Evolutionary conservation across 805 yeast genomes (phyloP).

Genomic region (Kluyveromyces nonfermentans): DNA sequence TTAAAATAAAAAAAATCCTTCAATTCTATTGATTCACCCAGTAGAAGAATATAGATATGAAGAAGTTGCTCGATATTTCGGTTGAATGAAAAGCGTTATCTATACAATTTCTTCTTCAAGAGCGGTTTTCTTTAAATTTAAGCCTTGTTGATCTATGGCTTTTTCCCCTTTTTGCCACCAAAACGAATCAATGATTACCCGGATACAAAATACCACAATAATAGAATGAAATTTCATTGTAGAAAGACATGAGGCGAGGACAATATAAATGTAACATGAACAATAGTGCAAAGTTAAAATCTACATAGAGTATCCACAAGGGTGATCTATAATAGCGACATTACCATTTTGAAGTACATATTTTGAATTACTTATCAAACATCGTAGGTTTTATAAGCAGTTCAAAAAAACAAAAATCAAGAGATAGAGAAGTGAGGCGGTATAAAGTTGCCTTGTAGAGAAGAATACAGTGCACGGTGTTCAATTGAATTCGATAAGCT

Average conservation of each 20-base stretch:
- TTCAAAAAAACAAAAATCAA: neutral
- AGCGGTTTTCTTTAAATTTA: neutral
- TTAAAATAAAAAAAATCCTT: neutral
- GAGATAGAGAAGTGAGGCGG: neutral
- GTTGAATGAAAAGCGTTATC: no score
- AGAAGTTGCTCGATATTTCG: no score
- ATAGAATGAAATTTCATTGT: neutral
- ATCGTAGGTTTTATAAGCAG: neutral
- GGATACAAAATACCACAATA: neutral
- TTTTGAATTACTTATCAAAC: no score
- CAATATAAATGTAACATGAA: neutral
- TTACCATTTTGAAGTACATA: no score
- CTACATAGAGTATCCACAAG: neutral
- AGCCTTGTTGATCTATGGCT: neutral
- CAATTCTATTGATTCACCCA: neutral
- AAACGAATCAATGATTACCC: neutral
- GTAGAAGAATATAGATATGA: no score
- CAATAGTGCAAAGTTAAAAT: neutral
- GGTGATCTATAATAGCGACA: neutral
- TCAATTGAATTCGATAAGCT: constrained; percentile 2
- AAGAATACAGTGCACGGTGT: neutral
- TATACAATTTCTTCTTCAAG: no score
- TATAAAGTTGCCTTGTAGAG: neutral
- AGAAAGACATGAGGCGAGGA: no score
- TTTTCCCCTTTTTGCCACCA: constrained; percentile 10